Base-by-base conservation (phyloP, 2,329 filamentous ascomycete genomes). In the Scleromitrula shiraiana region DNA sequence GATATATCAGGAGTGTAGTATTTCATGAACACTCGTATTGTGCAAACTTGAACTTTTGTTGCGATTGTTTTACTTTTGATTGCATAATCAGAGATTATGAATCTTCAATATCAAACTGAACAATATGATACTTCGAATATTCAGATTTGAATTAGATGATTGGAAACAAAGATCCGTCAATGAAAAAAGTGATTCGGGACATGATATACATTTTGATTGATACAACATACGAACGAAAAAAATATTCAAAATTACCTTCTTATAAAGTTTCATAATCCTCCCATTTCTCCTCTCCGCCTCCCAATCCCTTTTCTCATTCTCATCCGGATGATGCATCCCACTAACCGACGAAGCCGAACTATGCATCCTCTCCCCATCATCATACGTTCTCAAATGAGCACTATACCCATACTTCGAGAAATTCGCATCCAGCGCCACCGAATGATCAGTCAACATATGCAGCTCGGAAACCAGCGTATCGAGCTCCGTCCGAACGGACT, bases 331-430 rank as follows among this genome's bases (percentile, higher is more conserved):
- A 50, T 59, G 57, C 45, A 50, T 55, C 27, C 56, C 56, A 47
- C 51, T 53, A 42, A 56, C 50, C 15, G 26, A 19, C 33, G 54
- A 56, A 33, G 56, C 41, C 27, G 54, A 46, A 26, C 56, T 50
- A 2, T 55, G 59, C 3, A 57, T 53, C 10, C 52, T 52, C 1
- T 46, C 51, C n/a, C 58, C 52, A 46, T 62, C 57, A 47, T 68
- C 64, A 55, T 67, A 75, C 46, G 72, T 75, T 47, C 77, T 67
- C 44, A 83, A 63, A 60, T 76, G 71, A 23, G 78, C 77, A 41
- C 70, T 71, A 59, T 81, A 83, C 1, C 80, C 80, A 65, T 79
- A 83, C 57, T 77, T 78, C 46, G 70, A 71, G 59, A 83, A 83
- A 59, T 76, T 82, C 27, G 77, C 76, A 56, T 77, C 75, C 19